These are phyloP conservation scores for Isatis tinctoria DNA, from an alignment of 345 rosid genomes.

Conservation along the genomic window DNA sequence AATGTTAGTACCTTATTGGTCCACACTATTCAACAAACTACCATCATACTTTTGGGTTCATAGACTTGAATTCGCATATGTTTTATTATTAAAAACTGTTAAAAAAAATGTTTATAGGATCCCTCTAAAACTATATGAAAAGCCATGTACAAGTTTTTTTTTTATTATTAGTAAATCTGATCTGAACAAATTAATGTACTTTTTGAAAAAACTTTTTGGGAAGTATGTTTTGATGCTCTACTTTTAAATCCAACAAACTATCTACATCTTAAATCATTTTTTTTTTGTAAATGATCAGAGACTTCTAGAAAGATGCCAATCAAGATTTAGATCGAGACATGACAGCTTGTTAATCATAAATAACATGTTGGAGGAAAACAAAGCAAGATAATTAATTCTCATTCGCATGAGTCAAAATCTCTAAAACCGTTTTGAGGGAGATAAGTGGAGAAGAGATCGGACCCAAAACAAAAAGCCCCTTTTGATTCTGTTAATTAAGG, in stretches of 20 bases:
- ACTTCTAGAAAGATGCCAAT: not conserved
- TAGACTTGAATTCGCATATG: not conserved
- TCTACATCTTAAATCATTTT: not conserved
- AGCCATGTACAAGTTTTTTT: too few relatives aligned
- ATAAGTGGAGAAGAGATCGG: constrained; percentile 15
- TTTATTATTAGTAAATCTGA: too few relatives aligned
- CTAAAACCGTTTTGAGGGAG: not conserved
- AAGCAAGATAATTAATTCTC: not conserved
- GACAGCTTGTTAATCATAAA: not conserved
- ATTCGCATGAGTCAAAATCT: constrained; percentile 5
- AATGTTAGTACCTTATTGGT: not conserved
- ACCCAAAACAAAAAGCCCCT: constrained; percentile 28
- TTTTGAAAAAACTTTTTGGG: too few relatives aligned
- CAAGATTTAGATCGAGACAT: constrained; percentile 4
- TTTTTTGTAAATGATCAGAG: not conserved
- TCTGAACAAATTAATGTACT: too few relatives aligned
- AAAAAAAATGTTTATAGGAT: too few relatives aligned
- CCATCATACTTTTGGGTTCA: not conserved
- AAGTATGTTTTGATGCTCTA: not conserved
- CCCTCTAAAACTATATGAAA: not conserved
- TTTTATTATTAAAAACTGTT: not conserved
- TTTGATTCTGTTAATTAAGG: constrained; percentile 22
- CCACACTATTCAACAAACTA: not conserved
- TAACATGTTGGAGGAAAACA: constrained; percentile 20
- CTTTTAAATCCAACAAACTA: not conserved